phyloP scores from a whole-genome alignment of 805 yeast genomes.

The Wickerhamomyces chaumierensis region DNA sequence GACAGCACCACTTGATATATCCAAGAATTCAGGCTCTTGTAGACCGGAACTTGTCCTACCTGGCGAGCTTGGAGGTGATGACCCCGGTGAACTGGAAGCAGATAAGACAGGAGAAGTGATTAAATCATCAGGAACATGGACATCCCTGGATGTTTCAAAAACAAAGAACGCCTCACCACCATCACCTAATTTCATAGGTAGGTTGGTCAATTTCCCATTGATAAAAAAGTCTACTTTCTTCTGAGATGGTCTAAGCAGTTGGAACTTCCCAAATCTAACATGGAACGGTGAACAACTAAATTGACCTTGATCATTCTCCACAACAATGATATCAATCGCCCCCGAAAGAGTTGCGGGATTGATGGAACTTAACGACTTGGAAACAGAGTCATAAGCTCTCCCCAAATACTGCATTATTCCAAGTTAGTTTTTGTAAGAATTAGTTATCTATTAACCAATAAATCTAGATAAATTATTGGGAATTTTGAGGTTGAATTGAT shows the following conservation, averaged over 20 bases:
- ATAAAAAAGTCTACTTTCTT: constrained; percentile 85
- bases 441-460: no score
- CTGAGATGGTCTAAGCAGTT: constrained; percentile 85
- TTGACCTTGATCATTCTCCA: constrained; percentile 74
- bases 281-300: constrained; percentile 93
- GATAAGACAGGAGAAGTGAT: constrained; percentile 27
- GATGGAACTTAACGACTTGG: constrained; percentile 93
- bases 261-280: constrained; percentile 91
- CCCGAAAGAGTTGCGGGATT: constrained; percentile 96
- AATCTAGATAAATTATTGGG: no score
- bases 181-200: constrained; percentile 95
- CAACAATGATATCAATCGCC: constrained; percentile 92
- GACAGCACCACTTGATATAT: constrained; percentile 21
- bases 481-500: no score
- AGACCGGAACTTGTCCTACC: constrained; percentile 5
- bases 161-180: constrained; percentile 98
- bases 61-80: constrained; percentile 15
- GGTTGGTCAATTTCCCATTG: constrained; percentile 67
- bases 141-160: constrained; percentile 63
- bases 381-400: constrained; percentile 86
- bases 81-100: constrained; percentile 11
- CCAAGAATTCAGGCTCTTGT: constrained; percentile 40
- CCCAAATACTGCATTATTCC: constrained; percentile 92
- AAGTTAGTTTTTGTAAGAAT: no score
- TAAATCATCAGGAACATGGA: constrained; percentile 58